These are phyloP conservation scores for Malus hybrid DNA, from an alignment of 331 rosid species.

Conservation along the genomic window DNA sequence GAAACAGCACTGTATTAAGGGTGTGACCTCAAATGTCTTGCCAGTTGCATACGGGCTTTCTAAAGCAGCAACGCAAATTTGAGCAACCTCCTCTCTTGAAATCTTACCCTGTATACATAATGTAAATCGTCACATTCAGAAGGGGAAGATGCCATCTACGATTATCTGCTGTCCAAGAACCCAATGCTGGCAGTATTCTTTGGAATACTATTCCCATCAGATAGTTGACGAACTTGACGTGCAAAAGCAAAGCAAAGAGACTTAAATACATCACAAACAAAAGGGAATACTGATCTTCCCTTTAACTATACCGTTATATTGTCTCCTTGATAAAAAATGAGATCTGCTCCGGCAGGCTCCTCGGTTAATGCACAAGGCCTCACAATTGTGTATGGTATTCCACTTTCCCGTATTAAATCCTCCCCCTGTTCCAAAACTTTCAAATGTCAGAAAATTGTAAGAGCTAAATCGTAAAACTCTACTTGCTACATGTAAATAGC, in stretches of 20 bases:
- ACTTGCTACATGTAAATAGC: too few species aligned
- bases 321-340: conserved; percentile 93
- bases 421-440: conserved; percentile 56
- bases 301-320: conserved; percentile 60
- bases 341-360: conserved; percentile 98
- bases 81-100: conserved; percentile 90
- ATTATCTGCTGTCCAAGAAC: not conserved
- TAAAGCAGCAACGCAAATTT: conserved; percentile 71
- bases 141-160: not conserved
- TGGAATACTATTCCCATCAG: too few species aligned
- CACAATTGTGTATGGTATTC: conserved; percentile 70
- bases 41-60: conserved; percentile 64
- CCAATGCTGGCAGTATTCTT: too few species aligned
- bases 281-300: conserved; percentile 3
- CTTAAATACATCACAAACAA: not conserved
- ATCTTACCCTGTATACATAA: conserved; percentile 65
- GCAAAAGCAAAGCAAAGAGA: too few species aligned
- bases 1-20: not conserved
- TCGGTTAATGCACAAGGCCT: conserved; percentile 95
- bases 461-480: not conserved
- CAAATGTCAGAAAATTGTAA: conserved; percentile 10
- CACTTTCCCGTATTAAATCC: conserved; percentile 76
- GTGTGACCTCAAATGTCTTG: conserved; percentile 86
- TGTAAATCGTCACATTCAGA: not conserved
- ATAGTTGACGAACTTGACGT: too few species aligned